Percentiles rank a stretch among this genome's conserved stretches.
phyloP scores from a whole-genome alignment of 2,329 filamentous ascomycete genomes.

The Aciculosporium take region DNA sequence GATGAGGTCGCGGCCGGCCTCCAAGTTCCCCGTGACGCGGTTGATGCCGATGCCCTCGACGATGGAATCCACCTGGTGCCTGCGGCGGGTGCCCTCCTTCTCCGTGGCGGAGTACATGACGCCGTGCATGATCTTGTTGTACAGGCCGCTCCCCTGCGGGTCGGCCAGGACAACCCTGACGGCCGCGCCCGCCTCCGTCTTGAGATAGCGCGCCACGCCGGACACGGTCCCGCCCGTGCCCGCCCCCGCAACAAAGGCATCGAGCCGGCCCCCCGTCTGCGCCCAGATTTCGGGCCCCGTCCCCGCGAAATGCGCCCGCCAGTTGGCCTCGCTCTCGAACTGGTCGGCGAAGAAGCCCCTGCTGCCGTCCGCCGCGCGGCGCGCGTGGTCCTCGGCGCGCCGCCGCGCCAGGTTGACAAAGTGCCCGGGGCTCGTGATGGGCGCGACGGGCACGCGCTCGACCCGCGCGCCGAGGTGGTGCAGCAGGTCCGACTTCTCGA shows the following conservation, averaged over 20 bases:
- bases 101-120: constrained; percentile 92
- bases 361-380: constrained; percentile 40
- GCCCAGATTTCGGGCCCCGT: constrained; percentile 83
- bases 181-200: constrained; percentile 45
- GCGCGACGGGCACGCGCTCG: constrained; percentile 77
- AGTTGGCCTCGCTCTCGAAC: constrained; percentile 87
- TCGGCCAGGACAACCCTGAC: constrained; percentile 74
- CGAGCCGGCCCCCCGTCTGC: constrained; percentile 60
- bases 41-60: constrained; percentile 96
- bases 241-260: constrained; percentile 85
- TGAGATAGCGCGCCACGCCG: constrained; percentile 72
- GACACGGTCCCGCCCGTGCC: constrained; percentile 90
- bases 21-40: constrained; percentile 84
- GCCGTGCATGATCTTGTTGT: constrained; percentile 80
- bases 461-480: constrained; percentile 84
- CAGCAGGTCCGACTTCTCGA: constrained; percentile 80
- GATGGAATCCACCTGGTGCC: constrained; percentile 87
- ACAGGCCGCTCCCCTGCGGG: constrained; percentile 85
- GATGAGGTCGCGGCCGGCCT: constrained; percentile 70
- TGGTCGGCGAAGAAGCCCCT: constrained; percentile 90
- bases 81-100: constrained; percentile 73
- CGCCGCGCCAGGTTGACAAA: constrained; percentile 84
- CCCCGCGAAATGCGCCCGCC: constrained; percentile 62
- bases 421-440: constrained; percentile 84
- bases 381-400: constrained; percentile 61